Evolutionary conservation across 495 filamentous ascomycete species (phyloP).

Genomic region (Melanomma pulvis-pyrius): DNA sequence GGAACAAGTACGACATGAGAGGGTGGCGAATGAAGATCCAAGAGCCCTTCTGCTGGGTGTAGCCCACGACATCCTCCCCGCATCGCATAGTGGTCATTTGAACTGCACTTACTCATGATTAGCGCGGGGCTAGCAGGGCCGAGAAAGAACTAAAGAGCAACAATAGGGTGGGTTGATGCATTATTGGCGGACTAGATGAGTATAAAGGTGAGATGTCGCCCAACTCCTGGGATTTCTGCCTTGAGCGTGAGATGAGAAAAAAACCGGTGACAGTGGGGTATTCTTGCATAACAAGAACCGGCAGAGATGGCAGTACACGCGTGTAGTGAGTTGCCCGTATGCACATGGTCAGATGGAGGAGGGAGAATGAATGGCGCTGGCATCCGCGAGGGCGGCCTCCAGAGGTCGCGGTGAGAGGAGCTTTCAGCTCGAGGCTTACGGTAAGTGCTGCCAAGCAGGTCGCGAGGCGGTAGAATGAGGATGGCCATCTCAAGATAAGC

Average conservation of each 20-base stretch:
- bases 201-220: conserved; percentile 23
- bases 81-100: conserved; percentile 14
- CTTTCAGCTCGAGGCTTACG: conserved; percentile 27
- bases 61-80: conserved; percentile 26
- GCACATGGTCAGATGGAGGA: conserved; percentile 24
- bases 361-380: neutral
- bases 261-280: conserved; percentile 35
- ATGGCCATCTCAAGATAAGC: neutral
- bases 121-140: conserved; percentile 25
- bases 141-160: conserved; percentile 6
- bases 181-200: conserved; percentile 24
- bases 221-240: conserved; percentile 23
- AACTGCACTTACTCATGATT: conserved; percentile 18
- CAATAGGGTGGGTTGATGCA: neutral
- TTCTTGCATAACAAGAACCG: neutral
- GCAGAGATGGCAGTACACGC: conserved; percentile 4
- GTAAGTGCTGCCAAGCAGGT: conserved; percentile 20
- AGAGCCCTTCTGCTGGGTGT: conserved; percentile 17
- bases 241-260: conserved; percentile 10
- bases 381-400: neutral
- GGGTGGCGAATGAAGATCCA: conserved; percentile 7
- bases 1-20: neutral
- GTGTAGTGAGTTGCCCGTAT: neutral
- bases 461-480: neutral
- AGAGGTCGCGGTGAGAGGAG: neutral